phyloP scores from a whole-genome alignment of 2,329 filamentous ascomycete genomes.

The Aspergillus aculeatus region DNA sequence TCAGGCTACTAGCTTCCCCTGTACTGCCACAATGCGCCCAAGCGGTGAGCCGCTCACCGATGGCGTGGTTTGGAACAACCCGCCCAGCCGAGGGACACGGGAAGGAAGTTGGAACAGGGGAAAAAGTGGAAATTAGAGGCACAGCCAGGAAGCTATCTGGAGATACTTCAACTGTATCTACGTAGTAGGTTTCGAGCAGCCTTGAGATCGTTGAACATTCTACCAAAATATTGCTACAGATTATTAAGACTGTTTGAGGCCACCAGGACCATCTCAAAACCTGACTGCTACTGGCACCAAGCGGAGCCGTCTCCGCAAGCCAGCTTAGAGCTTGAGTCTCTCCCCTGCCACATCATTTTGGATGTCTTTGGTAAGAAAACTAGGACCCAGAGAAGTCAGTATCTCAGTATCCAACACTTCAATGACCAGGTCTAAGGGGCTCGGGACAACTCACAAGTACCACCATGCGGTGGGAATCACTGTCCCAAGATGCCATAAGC shows the following conservation, averaged over 20 bases:
- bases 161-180: background rate
- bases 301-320: background rate
- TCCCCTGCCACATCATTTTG: constrained; percentile 74
- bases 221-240: background rate
- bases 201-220: background rate
- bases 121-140: background rate
- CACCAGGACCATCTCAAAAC: constrained; percentile 14
- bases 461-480: constrained; percentile 83
- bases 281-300: background rate
- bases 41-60: constrained; percentile 19
- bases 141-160: background rate
- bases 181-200: background rate
- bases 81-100: background rate
- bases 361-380: constrained; percentile 83
- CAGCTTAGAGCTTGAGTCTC: constrained; percentile 64
- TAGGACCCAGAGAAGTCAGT: constrained; percentile 42
- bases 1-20: constrained; percentile 6
- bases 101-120: background rate
- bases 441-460: constrained; percentile 74
- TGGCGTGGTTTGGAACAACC: background rate
- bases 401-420: constrained; percentile 4
- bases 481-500: constrained; percentile 92
- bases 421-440: no score
- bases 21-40: constrained; percentile 17
- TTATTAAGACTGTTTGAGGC: constrained; percentile 7